Evolutionary conservation across 192 early-diverging fungal species (phyloP).

Genomic region (Coemansia sp.): DNA sequence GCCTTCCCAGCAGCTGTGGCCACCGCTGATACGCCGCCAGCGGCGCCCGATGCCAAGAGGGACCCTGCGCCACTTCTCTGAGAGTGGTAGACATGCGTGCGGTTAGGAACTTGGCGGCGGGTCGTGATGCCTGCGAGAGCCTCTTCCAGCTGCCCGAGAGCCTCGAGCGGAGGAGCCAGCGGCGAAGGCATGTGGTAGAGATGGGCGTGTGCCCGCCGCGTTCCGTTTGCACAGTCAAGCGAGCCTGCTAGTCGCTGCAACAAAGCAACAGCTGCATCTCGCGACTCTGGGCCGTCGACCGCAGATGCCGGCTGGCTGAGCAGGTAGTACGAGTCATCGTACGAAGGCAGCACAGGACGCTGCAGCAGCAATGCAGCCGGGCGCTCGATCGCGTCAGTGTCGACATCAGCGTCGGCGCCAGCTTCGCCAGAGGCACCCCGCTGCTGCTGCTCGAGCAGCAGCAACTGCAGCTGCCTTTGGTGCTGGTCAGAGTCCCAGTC

Average conservation of each 20-base stretch:
- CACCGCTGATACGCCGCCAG: constrained; percentile 30
- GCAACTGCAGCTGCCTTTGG: constrained; percentile 36
- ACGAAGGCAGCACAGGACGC: constrained; percentile 13
- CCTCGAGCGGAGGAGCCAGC: constrained; percentile 36
- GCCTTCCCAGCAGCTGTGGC: constrained; percentile 33
- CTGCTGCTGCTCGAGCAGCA: constrained; percentile 38
- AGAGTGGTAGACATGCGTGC: constrained; percentile 16
- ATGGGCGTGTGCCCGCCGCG: background rate
- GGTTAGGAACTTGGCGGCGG: constrained; percentile 46
- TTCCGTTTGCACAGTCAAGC: background rate
- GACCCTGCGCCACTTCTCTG: constrained; percentile 10
- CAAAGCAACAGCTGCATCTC: constrained; percentile 29
- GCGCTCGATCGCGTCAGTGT: background rate
- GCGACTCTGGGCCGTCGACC: constrained; percentile 19
- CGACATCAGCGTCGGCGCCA: background rate
- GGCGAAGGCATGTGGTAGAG: constrained; percentile 19
- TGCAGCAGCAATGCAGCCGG: background rate
- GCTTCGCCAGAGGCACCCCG: constrained; percentile 16
- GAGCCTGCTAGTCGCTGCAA: constrained; percentile 29
- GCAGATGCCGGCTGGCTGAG: constrained; percentile 12
- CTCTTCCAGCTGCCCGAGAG: constrained; percentile 32
- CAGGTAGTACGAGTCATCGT: constrained; percentile 48
- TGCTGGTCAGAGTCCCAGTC: constrained; percentile 41
- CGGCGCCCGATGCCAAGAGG: constrained; percentile 4
- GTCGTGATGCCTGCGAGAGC: constrained; percentile 31